These are phyloP conservation scores for Fomes fomentarius DNA, from an alignment of 1,284 basidiomycete genomes.

Conservation along the genomic window DNA sequence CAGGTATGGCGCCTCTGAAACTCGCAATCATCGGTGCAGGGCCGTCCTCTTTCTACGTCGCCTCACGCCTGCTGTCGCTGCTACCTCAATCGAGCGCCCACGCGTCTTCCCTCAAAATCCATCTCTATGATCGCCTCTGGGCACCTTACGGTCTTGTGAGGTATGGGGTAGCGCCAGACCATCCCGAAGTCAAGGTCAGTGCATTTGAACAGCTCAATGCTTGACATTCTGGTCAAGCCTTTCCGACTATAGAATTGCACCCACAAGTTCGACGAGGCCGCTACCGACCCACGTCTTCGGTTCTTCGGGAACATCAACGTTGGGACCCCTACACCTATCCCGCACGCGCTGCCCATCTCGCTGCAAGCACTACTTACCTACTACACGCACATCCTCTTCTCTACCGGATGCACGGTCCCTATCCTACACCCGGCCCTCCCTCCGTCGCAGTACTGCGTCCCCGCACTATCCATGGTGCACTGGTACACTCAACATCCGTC, in stretches of 20 bases:
- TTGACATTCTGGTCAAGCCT: background rate
- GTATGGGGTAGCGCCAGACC: conserved; percentile 98
- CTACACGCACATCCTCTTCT: conserved; percentile 84
- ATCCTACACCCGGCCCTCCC: conserved; percentile 57
- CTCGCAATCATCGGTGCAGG: conserved; percentile 89
- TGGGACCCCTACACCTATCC: conserved; percentile 45
- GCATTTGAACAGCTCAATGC: background rate
- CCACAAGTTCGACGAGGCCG: conserved; percentile 88
- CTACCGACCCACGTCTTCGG: conserved; percentile 74
- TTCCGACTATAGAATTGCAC: conserved; percentile 81
- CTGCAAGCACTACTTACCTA: conserved; percentile 59
- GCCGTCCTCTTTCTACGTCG: conserved; percentile 95
- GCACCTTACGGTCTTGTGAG: conserved; percentile 94
- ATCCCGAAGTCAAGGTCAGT: conserved; percentile 95
- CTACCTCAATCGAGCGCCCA: conserved; percentile 47
- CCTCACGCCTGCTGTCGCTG: conserved; percentile 77
- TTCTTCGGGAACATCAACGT: conserved; percentile 96
- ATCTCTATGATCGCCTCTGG: conserved; percentile 94
- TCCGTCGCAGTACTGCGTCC: conserved; percentile 60
- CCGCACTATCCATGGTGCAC: conserved; percentile 89
- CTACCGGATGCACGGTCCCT: conserved; percentile 78
- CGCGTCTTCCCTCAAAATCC: conserved; percentile 60
- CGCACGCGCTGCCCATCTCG: conserved; percentile 57
- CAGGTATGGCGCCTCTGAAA: conserved; percentile 45
- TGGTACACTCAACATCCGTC: conserved; percentile 98